A percentile compares a stretch with the other conserved stretches of the same genome.
phyloP scores from a whole-genome alignment of 1,139 yeast species.

The Candida tropicalis region DNA sequence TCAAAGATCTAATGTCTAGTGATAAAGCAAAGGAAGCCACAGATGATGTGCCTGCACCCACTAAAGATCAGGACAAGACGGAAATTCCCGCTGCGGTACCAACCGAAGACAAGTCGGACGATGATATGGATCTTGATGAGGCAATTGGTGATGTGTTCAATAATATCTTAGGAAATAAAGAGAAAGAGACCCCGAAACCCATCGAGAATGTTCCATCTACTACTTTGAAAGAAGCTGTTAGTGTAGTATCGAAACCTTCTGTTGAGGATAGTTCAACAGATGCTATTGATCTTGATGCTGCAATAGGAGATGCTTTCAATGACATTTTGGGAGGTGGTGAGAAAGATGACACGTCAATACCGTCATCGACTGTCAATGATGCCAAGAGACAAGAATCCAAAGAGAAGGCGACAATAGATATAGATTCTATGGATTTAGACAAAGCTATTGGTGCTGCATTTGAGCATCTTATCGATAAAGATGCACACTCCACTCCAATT shows the following conservation, averaged over 20 bases:
- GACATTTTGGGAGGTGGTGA: not conserved
- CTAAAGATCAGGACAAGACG: not conserved
- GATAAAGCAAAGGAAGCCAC: not conserved
- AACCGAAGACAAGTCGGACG: not conserved
- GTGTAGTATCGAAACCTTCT: constrained; percentile 5
- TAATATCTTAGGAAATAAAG: not conserved
- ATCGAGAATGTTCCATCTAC: too few relatives aligned
- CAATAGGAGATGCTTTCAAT: constrained; percentile 27
- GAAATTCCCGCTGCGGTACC: not conserved
- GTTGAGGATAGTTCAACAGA: constrained; percentile 8
- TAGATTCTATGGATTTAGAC: constrained; percentile 19
- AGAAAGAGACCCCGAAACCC: not conserved
- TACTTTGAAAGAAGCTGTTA: too few relatives aligned
- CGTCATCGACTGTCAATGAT: not conserved
- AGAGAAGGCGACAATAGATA: not conserved
- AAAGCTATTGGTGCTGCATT: constrained; percentile 15
- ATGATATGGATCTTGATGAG: constrained; percentile 18
- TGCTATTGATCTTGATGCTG: constrained; percentile 17
- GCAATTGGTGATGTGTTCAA: constrained; percentile 17
- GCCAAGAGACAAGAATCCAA: not conserved
- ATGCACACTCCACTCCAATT: not conserved
- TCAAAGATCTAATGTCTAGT: constrained; percentile 17
- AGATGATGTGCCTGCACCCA: too few relatives aligned
- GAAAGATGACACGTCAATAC: not conserved
- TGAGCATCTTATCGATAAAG: constrained; percentile 11